These are phyloP conservation scores for Cryptococcus sp. DNA, from an alignment of 1,284 basidiomycete species.

Conservation along the genomic window DNA sequence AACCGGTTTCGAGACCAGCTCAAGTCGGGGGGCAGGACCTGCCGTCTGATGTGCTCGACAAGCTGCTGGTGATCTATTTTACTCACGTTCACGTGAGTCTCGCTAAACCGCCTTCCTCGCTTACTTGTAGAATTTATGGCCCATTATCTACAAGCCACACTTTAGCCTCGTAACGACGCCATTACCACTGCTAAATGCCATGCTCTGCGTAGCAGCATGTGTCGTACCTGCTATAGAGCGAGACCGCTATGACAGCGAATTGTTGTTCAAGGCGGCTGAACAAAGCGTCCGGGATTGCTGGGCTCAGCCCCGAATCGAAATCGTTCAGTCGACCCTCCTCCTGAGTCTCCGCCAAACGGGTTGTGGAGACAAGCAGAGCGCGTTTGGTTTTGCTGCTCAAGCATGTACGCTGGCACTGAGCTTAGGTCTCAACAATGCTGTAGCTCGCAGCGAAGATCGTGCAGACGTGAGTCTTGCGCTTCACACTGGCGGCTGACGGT, in stretches of 20 bases:
- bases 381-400: conserved; percentile 45
- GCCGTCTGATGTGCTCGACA: conserved; percentile 18
- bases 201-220: conserved; percentile 39
- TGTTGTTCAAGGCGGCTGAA: conserved; percentile 49
- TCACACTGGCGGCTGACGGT: not conserved
- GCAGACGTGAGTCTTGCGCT: not conserved
- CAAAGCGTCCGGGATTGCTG: conserved; percentile 25
- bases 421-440: conserved; percentile 43
- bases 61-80: conserved; percentile 38
- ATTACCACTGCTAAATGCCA: conserved; percentile 33
- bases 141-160: conserved; percentile 43
- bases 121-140: conserved; percentile 40
- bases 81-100: conserved; percentile 37
- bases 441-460: conserved; percentile 25
- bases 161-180: conserved; percentile 35
- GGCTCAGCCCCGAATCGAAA: conserved; percentile 31
- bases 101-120: too few species aligned
- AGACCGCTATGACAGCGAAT: conserved; percentile 23
- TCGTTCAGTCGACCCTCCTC: conserved; percentile 45
- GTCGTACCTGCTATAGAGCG: conserved; percentile 14
- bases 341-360: conserved; percentile 49
- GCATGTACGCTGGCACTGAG: conserved; percentile 49
- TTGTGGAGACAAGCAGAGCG: conserved; percentile 47
- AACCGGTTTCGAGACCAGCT: too few species aligned
- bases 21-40: not conserved